phyloP scores from a whole-genome alignment of 331 rosid genomes.

The Ulmus americana region DNA sequence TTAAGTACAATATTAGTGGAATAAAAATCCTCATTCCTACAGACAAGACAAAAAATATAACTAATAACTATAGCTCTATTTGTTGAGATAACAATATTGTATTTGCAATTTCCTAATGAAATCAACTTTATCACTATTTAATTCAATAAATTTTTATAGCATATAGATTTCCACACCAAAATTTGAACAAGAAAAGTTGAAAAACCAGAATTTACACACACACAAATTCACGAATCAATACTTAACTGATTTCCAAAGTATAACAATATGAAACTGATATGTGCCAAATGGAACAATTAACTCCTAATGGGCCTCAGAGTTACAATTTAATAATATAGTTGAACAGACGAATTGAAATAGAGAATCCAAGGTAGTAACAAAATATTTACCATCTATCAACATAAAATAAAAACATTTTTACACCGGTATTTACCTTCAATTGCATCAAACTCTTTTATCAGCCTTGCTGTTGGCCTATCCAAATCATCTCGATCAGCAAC shows the following conservation, averaged over 20 bases:
- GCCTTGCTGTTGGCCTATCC: constrained; percentile 85
- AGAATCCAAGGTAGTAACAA: neutral
- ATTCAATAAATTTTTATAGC: too few species aligned
- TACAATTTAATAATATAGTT: neutral
- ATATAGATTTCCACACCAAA: too few species aligned
- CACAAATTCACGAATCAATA: neutral
- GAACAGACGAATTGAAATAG: neutral
- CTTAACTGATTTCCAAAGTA: neutral
- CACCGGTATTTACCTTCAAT: constrained; percentile 48
- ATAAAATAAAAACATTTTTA: neutral
- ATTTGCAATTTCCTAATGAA: too few species aligned
- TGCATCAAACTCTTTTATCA: constrained; percentile 58
- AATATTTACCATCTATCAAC: neutral
- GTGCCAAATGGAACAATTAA: neutral
- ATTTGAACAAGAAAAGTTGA: too few species aligned
- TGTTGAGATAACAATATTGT: too few species aligned
- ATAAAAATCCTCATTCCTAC: too few species aligned
- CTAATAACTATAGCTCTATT: too few species aligned
- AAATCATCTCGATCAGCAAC: constrained; percentile 69
- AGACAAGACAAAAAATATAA: too few species aligned
- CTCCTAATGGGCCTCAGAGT: neutral
- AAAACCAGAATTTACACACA: too few species aligned
- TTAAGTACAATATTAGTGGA: too few species aligned
- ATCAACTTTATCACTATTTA: too few species aligned
- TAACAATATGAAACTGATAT: neutral